Evolutionary conservation across 2,329 filamentous ascomycete species (phyloP).

Genomic region (Aspergillus alliaceus): DNA sequence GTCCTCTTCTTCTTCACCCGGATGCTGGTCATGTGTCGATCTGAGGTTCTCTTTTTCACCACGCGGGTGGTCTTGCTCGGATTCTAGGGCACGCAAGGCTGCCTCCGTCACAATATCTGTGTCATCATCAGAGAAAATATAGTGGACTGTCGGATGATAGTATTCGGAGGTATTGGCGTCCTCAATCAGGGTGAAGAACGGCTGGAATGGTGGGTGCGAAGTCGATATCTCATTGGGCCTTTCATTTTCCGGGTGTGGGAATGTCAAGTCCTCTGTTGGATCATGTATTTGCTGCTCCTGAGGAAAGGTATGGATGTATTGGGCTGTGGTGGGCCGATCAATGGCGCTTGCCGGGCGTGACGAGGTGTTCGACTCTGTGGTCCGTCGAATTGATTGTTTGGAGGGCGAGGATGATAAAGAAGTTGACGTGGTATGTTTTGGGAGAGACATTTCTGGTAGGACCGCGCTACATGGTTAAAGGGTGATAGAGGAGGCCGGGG

Average conservation of each 20-base stretch:
- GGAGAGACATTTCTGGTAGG: conserved; percentile 36
- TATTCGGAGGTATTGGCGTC: conserved; percentile 72
- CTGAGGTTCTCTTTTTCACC: conserved; percentile 16
- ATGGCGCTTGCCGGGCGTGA: conserved; percentile 24
- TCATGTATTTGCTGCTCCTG: conserved; percentile 14
- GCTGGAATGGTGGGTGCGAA: conserved; percentile 59
- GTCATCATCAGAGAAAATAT: conserved; percentile 92
- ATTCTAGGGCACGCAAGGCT: conserved; percentile 55
- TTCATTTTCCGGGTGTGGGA: conserved; percentile 13
- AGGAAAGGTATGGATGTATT: conserved; percentile 10
- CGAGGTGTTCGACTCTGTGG: conserved; percentile 10
- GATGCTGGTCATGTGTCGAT: conserved; percentile 2
- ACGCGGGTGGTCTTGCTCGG: conserved; percentile 39
- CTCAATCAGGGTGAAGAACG: conserved; percentile 83
- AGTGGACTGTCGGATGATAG: conserved; percentile 83
- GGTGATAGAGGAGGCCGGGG: neutral
- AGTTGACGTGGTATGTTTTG: conserved; percentile 24
- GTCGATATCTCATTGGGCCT: conserved; percentile 17
- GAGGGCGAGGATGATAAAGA: conserved; percentile 31
- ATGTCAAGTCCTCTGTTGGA: neutral
- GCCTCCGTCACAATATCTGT: conserved; percentile 71
- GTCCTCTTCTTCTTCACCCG: conserved; percentile 1
- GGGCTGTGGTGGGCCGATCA: conserved; percentile 17
- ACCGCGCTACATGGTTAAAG: conserved; percentile 31
- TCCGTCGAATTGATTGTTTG: conserved; percentile 23